Evolutionary conservation across 2,329 filamentous ascomycete genomes (phyloP).

Genomic region (Penicillium sp.): DNA sequence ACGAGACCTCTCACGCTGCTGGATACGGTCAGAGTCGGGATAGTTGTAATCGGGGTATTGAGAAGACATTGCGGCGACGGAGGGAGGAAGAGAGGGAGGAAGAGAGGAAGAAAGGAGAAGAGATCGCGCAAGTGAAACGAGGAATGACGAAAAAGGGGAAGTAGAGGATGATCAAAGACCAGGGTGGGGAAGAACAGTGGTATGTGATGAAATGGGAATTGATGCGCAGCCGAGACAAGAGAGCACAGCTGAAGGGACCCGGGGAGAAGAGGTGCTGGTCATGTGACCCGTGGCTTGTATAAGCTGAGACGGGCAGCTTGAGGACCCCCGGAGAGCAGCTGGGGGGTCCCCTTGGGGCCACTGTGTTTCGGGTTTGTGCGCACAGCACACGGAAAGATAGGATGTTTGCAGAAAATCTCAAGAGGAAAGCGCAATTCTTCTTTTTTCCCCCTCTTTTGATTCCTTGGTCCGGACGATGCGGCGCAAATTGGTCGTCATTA

Average conservation of each 20-base stretch:
- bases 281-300: slow-evolving; percentile 26
- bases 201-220: slow-evolving; percentile 7
- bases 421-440: not conserved
- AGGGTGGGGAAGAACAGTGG: slow-evolving; percentile 4
- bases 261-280: slow-evolving; percentile 15
- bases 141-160: not conserved
- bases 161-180: slow-evolving; percentile 3
- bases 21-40: slow-evolving; percentile 43
- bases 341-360: slow-evolving; percentile 7
- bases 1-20: slow-evolving; percentile 78
- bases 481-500: not conserved
- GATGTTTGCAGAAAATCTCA: not conserved
- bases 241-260: slow-evolving; percentile 6
- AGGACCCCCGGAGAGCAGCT: slow-evolving; percentile 23
- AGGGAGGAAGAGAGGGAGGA: slow-evolving; percentile 16
- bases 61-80: slow-evolving; percentile 30
- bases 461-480: not conserved
- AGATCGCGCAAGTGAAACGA: slow-evolving; percentile 2
- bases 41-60: slow-evolving; percentile 23
- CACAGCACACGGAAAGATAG: slow-evolving; percentile 1
- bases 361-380: slow-evolving; percentile 5
- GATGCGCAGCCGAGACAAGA: slow-evolving; percentile 8
- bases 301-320: slow-evolving; percentile 10
- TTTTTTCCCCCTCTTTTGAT: not conserved
- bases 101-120: slow-evolving; percentile 11